phyloP scores from a whole-genome alignment of 257 asterid species.

The Solanum neorickii region DNA sequence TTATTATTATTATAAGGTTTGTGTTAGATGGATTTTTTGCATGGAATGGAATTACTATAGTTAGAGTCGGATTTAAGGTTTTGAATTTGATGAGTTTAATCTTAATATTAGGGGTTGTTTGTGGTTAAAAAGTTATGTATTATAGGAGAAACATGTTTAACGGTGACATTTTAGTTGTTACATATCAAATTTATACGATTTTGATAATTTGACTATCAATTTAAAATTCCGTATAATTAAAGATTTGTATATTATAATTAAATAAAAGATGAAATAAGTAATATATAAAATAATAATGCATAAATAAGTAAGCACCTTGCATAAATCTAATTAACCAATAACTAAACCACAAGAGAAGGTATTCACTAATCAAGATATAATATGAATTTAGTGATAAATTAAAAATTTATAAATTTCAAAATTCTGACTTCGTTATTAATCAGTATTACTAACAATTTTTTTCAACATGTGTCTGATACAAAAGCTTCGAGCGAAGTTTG shows the following conservation, averaged over 20 bases:
- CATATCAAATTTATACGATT: too few relatives aligned
- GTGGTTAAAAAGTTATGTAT: not conserved
- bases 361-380: not conserved
- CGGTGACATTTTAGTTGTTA: not conserved
- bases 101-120: not conserved
- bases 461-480: not conserved
- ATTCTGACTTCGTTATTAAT: not conserved
- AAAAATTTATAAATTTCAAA: not conserved
- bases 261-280: too few relatives aligned
- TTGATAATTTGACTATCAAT: not conserved
- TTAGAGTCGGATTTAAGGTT: not conserved
- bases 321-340: not conserved
- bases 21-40: not conserved
- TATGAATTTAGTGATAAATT: not conserved
- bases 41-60: not conserved
- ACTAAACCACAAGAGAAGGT: not conserved
- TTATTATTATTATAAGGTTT: not conserved
- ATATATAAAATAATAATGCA: not conserved
- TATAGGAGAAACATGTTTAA: not conserved
- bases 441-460: not conserved
- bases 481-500: not conserved
- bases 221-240: too few relatives aligned
- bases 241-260: too few relatives aligned
- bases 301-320: not conserved
- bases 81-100: not conserved